A percentile compares a stretch with the other conserved stretches of the same genome.
phyloP scores from a whole-genome alignment of 805 yeast genomes.

The Cyberlindnera americana region DNA sequence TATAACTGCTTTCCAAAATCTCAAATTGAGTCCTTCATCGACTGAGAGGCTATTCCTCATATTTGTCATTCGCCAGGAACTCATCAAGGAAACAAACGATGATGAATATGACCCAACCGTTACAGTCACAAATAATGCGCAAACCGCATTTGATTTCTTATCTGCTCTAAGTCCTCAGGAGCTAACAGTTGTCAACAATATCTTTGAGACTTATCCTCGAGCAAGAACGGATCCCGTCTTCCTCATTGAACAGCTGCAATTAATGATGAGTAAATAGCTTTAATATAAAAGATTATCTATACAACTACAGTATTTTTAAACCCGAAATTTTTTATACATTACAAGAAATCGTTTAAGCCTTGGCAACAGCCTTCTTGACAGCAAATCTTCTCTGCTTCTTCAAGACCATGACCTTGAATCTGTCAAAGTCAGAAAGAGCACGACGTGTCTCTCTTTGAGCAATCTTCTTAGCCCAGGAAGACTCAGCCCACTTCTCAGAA shows the following conservation, averaged over 20 bases:
- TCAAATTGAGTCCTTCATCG: not conserved
- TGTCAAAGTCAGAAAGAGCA: constrained; percentile 92
- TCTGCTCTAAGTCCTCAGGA: constrained; percentile 18
- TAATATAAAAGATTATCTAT: not conserved
- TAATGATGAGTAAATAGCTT: constrained; percentile 5
- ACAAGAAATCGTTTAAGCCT: constrained; percentile 55
- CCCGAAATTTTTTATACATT: constrained; percentile 14
- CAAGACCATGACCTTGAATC: constrained; percentile 98
- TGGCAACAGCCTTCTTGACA: constrained; percentile 94
- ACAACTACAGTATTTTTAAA: constrained; percentile 4
- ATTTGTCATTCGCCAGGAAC: constrained; percentile 24
- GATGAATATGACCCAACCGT: constrained; percentile 6
- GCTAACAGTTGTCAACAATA: constrained; percentile 19
- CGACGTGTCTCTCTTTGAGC: constrained; percentile 94
- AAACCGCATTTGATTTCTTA: constrained; percentile 18
- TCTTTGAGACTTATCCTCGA: constrained; percentile 23
- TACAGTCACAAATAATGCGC: not conserved
- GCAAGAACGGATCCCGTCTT: constrained; percentile 21
- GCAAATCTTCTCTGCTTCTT: constrained; percentile 96
- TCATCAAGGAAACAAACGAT: constrained; percentile 4
- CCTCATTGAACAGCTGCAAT: constrained; percentile 21
- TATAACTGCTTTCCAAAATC: constrained; percentile 7
- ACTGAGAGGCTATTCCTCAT: constrained; percentile 18
- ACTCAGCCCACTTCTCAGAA: constrained; percentile 84
- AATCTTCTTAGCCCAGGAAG: constrained; percentile 98